These are phyloP conservation scores for Morella rubra DNA, from an alignment of 306 rosid species.

Conservation along the genomic window DNA sequence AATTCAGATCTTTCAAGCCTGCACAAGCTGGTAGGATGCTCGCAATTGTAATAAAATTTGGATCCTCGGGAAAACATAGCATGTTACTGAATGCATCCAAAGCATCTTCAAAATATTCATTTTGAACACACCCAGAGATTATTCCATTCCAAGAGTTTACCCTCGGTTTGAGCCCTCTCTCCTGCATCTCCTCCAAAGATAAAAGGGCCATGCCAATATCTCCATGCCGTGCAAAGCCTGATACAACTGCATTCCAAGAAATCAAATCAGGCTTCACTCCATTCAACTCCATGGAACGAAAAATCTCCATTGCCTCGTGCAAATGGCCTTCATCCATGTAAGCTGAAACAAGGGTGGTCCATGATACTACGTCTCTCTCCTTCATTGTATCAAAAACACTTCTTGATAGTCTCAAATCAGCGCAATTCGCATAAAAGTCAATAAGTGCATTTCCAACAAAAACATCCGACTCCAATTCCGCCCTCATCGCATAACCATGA, in stretches of 20 bases:
- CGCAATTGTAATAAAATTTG: conserved; percentile 41
- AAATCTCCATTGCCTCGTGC: conserved; percentile 38
- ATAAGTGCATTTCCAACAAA: conserved; percentile 44
- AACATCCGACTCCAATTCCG: conserved; percentile 32
- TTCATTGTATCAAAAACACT: conserved; percentile 40
- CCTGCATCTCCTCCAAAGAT: conserved; percentile 44
- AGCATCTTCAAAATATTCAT: conserved; percentile 42
- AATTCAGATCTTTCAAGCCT: conserved; percentile 33
- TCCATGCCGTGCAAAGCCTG: conserved; percentile 46
- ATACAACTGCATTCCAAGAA: conserved; percentile 52
- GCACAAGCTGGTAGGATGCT: conserved; percentile 49
- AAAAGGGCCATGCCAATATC: conserved; percentile 38
- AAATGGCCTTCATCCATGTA: conserved; percentile 40
- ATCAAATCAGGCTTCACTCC: conserved; percentile 44
- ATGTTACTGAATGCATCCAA: conserved; percentile 34
- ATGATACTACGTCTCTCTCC: conserved; percentile 45
- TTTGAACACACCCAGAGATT: conserved; percentile 49
- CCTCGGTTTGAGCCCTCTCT: conserved; percentile 36
- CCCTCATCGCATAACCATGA: conserved; percentile 40
- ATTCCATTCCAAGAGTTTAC: conserved; percentile 51
- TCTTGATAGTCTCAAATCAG: conserved; percentile 35
- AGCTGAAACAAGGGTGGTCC: conserved; percentile 50
- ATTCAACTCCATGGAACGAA: conserved; percentile 36
- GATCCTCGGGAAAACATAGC: conserved; percentile 36
- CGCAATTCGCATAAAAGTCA: conserved; percentile 44